Conservation (phyloP, 139 green algal genomes). For the Chlamydomonas sphaeroides region DNA sequence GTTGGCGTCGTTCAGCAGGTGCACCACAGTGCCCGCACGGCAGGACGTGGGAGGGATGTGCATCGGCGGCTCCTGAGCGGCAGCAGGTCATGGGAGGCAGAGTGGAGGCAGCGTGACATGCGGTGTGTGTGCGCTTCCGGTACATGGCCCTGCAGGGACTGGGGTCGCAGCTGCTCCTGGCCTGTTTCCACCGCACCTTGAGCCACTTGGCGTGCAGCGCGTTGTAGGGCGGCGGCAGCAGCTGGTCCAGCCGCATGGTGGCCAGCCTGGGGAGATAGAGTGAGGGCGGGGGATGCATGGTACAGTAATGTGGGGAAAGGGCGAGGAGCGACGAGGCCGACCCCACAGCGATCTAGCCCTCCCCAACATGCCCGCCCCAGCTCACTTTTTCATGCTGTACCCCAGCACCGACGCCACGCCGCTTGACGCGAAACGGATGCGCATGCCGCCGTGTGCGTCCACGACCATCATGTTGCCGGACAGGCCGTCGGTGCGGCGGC, state of each 20-base stretch:
- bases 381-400: slow-evolving; percentile 18
- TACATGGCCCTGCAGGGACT: too few species aligned
- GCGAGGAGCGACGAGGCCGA: too few species aligned
- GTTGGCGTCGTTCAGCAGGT: slow-evolving; percentile 33
- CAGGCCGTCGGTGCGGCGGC: slow-evolving; percentile 10
- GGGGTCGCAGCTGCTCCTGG: too few species aligned
- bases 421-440: slow-evolving; percentile 33
- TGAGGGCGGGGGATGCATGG: too few species aligned
- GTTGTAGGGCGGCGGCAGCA: slow-evolving; percentile 48
- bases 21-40: slow-evolving; percentile 44
- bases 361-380: too few species aligned
- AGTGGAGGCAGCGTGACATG: too few species aligned
- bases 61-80: slow-evolving; percentile 29
- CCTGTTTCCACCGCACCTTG: too few species aligned
- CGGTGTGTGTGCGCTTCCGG: too few species aligned
- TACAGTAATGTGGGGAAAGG: too few species aligned
- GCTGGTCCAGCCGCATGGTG: slow-evolving; percentile 25
- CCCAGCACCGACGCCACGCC: slow-evolving; percentile 32
- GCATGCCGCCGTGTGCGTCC: slow-evolving; percentile 1
- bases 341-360: too few species aligned
- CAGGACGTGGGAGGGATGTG: slow-evolving; percentile 27
- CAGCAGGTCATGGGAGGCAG: too few species aligned
- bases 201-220: slow-evolving; percentile 51
- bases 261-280: slow-evolving; percentile 1
- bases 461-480: slow-evolving; percentile 42